Conservation (phyloP, 2,329 filamentous ascomycete species). For the Cladosporium sp. region DNA sequence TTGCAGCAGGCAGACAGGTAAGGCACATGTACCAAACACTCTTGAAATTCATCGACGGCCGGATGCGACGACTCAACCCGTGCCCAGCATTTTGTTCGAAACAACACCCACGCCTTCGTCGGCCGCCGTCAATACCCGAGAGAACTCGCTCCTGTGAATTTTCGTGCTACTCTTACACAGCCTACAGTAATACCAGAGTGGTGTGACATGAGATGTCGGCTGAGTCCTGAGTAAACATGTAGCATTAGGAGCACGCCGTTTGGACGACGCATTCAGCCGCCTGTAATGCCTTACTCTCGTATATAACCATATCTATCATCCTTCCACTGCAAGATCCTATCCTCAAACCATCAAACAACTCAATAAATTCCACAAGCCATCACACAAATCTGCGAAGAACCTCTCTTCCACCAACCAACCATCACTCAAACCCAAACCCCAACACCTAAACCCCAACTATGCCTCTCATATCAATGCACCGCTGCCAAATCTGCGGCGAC, state of each 20-base stretch:
- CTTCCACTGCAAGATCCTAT: too few species aligned
- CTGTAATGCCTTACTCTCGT: background rate
- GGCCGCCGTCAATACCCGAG: background rate
- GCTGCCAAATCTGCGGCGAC: conserved; percentile 21
- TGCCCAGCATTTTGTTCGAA: background rate
- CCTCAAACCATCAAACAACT: too few species aligned
- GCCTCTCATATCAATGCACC: background rate
- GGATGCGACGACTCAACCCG: background rate
- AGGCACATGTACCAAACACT: too few species aligned
- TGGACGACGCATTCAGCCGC: background rate
- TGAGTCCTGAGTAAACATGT: background rate
- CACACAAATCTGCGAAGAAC: too few species aligned
- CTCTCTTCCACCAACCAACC: background rate
- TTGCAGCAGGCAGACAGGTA: too few species aligned
- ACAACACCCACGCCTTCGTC: background rate
- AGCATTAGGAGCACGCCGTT: background rate
- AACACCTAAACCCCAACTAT: background rate
- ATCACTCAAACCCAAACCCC: background rate
- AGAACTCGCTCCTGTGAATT: background rate
- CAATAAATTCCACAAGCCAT: too few species aligned
- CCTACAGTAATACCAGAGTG: too few species aligned
- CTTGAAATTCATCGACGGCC: too few species aligned
- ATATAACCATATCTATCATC: background rate
- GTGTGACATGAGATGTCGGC: too few species aligned
- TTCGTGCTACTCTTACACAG: background rate